phyloP scores from a whole-genome alignment of 192 early-diverging fungal genomes.

The Coemansia sp. region DNA sequence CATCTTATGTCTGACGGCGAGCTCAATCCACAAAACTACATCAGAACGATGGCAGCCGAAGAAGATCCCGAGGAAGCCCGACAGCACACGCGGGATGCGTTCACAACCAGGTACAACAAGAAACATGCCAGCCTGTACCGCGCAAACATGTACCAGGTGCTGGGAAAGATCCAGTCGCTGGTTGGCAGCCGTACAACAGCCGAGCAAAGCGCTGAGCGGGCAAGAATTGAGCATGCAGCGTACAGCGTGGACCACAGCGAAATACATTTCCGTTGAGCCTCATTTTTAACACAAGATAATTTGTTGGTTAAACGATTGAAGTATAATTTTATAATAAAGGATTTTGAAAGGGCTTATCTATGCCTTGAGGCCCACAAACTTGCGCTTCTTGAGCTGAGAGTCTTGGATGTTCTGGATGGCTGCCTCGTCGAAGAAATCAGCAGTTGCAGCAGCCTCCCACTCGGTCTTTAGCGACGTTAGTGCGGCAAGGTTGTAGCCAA shows the following conservation, averaged over 20 bases:
- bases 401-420: constrained; percentile 55
- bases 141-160: constrained; percentile 28
- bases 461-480: constrained; percentile 73
- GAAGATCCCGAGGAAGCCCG: constrained; percentile 35
- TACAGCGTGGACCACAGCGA: constrained; percentile 50
- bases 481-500: constrained; percentile 90
- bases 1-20: constrained; percentile 47
- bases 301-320: not conserved
- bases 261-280: constrained; percentile 38
- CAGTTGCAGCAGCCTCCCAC: constrained; percentile 69
- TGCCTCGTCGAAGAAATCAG: constrained; percentile 72
- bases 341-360: not conserved
- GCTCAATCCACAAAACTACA: constrained; percentile 52
- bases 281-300: not conserved
- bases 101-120: constrained; percentile 29
- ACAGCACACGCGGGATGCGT: constrained; percentile 34
- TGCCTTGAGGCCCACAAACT: constrained; percentile 58
- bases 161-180: constrained; percentile 31
- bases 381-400: constrained; percentile 69
- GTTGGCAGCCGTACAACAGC: constrained; percentile 22
- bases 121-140: constrained; percentile 45
- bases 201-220: constrained; percentile 33
- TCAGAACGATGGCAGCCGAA: constrained; percentile 15
- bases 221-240: constrained; percentile 37
- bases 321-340: not conserved